Evolutionary conservation across 2,329 filamentous ascomycete genomes (phyloP), one percentile per base, ranked within the genome.

Genomic region (Metarhizium guizhouense): DNA sequence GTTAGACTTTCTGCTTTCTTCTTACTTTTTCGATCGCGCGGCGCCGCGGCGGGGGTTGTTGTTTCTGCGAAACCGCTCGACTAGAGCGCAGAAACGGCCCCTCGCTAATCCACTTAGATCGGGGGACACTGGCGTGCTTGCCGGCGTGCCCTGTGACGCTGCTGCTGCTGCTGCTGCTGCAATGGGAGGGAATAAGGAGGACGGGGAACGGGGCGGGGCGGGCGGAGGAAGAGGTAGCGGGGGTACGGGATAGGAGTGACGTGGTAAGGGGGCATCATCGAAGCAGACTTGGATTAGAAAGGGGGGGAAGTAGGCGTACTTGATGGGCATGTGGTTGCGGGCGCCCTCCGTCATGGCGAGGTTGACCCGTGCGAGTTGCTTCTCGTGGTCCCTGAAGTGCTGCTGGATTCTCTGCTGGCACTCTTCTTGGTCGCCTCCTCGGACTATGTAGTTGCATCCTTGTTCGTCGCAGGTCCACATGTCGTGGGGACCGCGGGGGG

Each of bases 391-490:
- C 43, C 74, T 59, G 43, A 85, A 79, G 64, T 90, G 87, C 51
- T 79, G 73, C 18, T 74, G 74, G 49, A 90, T 85, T 10, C 81
- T 70, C 4, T 74, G 70, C 57, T 81, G 77, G 29, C 80, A 81
- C 0, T 77, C 74, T 3, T 77, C 69, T 47, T 79, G 75, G 48
- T 82, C 78, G n/a, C 82, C 82, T 2, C 77, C 78, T 58, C 84
- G 84, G 11, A 89, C 82, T 45, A 84, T 76, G 61, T 84, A 84
- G 42, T 72, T 72, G 63, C 87, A 90, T 29, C 79, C 83, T 11
- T 83, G 80, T 58, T 86, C 76, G 4, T 79, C 78, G 63, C 87
- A 90, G 1, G 72, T 73, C 86, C 86, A 90, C 0, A 82, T 83
- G 54, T 85, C 80, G 57, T 83, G 76, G 0, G 82, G 80, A 0